phyloP scores from a whole-genome alignment of 352 stramenopile species.

The Pythium myriotylum region DNA sequence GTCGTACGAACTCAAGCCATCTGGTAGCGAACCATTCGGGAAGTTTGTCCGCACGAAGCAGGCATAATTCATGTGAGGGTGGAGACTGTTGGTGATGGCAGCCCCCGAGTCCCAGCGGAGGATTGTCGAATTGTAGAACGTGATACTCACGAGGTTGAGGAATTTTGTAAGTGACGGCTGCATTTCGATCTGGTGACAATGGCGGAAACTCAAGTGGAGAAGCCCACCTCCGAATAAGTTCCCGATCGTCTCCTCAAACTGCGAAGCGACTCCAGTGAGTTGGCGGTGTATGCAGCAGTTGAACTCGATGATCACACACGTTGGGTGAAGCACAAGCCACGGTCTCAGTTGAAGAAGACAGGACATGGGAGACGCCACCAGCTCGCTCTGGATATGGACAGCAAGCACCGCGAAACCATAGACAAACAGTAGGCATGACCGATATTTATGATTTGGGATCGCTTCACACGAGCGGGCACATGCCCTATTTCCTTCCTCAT shows the following conservation, averaged over 20 bases:
- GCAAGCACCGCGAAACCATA: slow-evolving; percentile 11
- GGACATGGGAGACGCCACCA: background rate
- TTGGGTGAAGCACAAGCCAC: slow-evolving; percentile 30
- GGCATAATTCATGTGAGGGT: slow-evolving; percentile 31
- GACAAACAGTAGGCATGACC: slow-evolving; percentile 5
- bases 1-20: slow-evolving; percentile 32
- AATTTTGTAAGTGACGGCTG: slow-evolving; percentile 32
- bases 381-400: slow-evolving; percentile 20
- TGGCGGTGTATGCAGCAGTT: slow-evolving; percentile 27
- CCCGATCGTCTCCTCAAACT: slow-evolving; percentile 25
- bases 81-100: slow-evolving; percentile 26
- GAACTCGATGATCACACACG: slow-evolving; percentile 38
- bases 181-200: slow-evolving; percentile 37
- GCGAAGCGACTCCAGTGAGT: slow-evolving; percentile 18
- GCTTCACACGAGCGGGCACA: too few relatives aligned
- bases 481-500: too few relatives aligned
- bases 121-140: slow-evolving; percentile 50
- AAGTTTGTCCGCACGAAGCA: slow-evolving; percentile 43
- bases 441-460: background rate
- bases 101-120: slow-evolving; percentile 26
- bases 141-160: slow-evolving; percentile 28
- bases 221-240: slow-evolving; percentile 29
- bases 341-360: slow-evolving; percentile 24
- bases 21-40: slow-evolving; percentile 31
- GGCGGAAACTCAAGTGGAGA: slow-evolving; percentile 35